A percentile compares a stretch with the other conserved stretches of the same genome.
Conservation (phyloP, 345 rosid species). For the Gossypium thurberi region DNA sequence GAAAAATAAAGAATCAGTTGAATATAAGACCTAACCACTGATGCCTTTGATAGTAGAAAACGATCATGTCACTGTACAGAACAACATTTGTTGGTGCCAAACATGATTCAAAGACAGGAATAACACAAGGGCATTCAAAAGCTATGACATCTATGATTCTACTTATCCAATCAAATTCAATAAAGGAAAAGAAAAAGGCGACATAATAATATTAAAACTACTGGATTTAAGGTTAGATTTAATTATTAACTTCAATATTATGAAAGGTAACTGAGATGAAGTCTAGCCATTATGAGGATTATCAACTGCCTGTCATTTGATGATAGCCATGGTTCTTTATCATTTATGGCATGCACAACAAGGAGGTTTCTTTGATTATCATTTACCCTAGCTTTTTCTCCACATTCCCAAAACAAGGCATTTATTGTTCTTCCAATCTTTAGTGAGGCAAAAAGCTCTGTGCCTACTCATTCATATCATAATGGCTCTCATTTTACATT, state of each 20-base stretch:
- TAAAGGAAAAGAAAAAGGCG: neutral
- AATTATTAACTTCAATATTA: conserved; percentile 11
- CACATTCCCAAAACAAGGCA: conserved; percentile 15
- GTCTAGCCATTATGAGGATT: neutral
- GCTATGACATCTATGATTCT: conserved; percentile 7
- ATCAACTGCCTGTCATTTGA: conserved; percentile 6
- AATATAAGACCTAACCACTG: neutral
- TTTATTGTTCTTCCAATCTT: conserved; percentile 22
- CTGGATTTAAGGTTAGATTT: conserved; percentile 2
- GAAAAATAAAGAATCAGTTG: no score
- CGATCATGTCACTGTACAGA: neutral
- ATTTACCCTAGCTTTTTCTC: conserved; percentile 6
- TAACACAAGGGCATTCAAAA: neutral
- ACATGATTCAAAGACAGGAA: conserved; percentile 12
- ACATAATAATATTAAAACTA: neutral
- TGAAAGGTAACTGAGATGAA: neutral
- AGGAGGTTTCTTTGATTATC: neutral
- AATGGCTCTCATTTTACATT: conserved; percentile 19
- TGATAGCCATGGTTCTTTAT: conserved; percentile 6
- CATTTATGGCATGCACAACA: conserved; percentile 4
- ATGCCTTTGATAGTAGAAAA: conserved; percentile 4
- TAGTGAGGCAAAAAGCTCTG: conserved; percentile 20
- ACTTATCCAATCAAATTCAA: neutral
- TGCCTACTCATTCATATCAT: conserved; percentile 24
- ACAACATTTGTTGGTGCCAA: conserved; percentile 2